Conservation (phyloP, 495 filamentous ascomycete genomes). For the Hypoxylon fuscum region DNA sequence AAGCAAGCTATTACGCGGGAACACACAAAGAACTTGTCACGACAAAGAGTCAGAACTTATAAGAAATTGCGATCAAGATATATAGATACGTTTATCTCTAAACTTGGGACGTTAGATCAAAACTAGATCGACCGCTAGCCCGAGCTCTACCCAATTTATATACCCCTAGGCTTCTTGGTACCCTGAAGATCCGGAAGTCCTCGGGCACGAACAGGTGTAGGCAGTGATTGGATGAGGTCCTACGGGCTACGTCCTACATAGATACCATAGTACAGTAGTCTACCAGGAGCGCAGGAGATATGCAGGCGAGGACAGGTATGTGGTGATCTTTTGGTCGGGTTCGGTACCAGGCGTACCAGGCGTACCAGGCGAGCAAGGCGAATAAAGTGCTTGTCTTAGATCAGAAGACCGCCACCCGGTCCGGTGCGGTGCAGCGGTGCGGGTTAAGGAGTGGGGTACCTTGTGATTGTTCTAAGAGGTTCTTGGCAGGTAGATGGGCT, state of each 20-base stretch:
- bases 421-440: slow-evolving; percentile 37
- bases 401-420: slow-evolving; percentile 37
- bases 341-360: slow-evolving; percentile 19
- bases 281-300: slow-evolving; percentile 10
- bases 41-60: neutral
- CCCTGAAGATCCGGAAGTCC: slow-evolving; percentile 26
- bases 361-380: neutral
- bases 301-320: no score
- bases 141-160: slow-evolving; percentile 34
- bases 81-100: slow-evolving; percentile 16
- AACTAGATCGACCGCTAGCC: slow-evolving; percentile 6
- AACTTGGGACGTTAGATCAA: slow-evolving; percentile 9
- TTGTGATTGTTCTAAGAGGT: neutral
- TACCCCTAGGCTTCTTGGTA: no score
- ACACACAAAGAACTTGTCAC: slow-evolving; percentile 10
- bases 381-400: slow-evolving; percentile 24
- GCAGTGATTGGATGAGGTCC: slow-evolving; percentile 26
- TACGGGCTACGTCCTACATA: slow-evolving; percentile 10
- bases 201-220: slow-evolving; percentile 23
- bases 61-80: slow-evolving; percentile 2
- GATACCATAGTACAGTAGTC: neutral
- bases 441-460: slow-evolving; percentile 34
- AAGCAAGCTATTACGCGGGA: neutral
- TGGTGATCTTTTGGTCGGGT: slow-evolving; percentile 30
- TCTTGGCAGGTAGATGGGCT: slow-evolving; percentile 3